Percentiles rank a stretch among this genome's conserved stretches.
phyloP scores from a whole-genome alignment of 352 stramenopile genomes.

The Poterioochromonas sp. region DNA sequence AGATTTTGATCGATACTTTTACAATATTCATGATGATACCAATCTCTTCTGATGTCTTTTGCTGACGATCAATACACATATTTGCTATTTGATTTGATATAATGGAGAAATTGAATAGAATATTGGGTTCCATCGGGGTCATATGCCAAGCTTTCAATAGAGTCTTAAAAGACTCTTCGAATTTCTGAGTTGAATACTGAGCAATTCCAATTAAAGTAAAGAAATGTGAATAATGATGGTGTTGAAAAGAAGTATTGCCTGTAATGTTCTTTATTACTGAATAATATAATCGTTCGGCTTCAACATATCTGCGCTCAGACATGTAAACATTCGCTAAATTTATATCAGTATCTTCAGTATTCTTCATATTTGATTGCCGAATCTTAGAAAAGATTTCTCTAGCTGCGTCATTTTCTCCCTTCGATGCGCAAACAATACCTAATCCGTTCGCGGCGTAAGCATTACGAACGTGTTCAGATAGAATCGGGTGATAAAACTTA shows the following conservation, averaged over 20 bases:
- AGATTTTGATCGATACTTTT: not conserved
- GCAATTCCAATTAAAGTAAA: not conserved
- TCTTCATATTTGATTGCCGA: not conserved
- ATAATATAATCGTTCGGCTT: constrained; percentile 1
- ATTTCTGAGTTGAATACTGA: not conserved
- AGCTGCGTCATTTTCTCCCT: not conserved
- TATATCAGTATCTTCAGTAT: not conserved
- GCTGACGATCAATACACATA: not conserved
- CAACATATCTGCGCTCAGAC: not conserved
- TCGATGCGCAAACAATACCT: constrained; percentile 9
- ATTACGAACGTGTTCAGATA: not conserved
- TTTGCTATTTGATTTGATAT: not conserved
- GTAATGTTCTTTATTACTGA: not conserved
- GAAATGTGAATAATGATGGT: not conserved
- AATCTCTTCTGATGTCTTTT: not conserved
- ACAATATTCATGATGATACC: not conserved
- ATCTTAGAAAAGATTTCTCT: constrained; percentile 21
- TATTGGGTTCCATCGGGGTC: not conserved
- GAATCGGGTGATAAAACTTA: constrained; percentile 16
- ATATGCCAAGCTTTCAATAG: not conserved
- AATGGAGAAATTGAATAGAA: not conserved
- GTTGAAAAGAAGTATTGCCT: too few species aligned
- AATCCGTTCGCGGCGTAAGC: constrained; percentile 21
- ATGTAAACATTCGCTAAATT: not conserved
- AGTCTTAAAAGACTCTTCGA: not conserved